Base-by-base conservation (phyloP, 73 alveolate genomes). In the Loxodes magnus region DNA sequence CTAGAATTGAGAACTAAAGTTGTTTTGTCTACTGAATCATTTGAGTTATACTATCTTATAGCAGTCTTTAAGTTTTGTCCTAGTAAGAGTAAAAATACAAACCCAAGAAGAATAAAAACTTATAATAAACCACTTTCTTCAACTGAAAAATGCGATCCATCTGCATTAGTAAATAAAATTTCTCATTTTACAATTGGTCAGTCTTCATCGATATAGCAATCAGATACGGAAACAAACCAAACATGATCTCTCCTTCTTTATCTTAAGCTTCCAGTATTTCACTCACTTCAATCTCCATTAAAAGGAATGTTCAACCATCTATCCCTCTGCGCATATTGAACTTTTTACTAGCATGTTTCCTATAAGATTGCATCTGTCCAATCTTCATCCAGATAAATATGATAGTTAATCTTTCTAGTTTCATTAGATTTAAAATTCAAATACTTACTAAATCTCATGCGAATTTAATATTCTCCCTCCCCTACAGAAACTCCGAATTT, bases 401-500 rank as follows among this genome's bases (percentile, higher is more conserved):
- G 22, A 1, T 37, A 9, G 20, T 25, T 23, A 1, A 46, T 10
- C n/a, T 12, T 10, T 17, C 22, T 17, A 16, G 9, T 22, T 1
- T 46, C 59, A 14, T 46, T 16, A 22, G 22, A 10, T 10, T 9
- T 24, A 7, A 25, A 17, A 25, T 24, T 46, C 2, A 16, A 25
- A 7, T 37, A 23, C 1, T n/a, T 24, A 24, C 7, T 24, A 24
- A 46, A 24, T 25, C 27, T 12, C n/a, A 23, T 15, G 22, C 17
- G 22, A 10, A 24, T 5, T 24, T 17, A 7, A 10, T 9, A 46
- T 21, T 16, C 50, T 23, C 59, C 59, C 7, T 10, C 0, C 26
- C 59, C 59, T 21, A 21, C 26, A 24, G 5, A n/a, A 0, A 46
- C 26, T 25, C 43, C 59, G 17, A 46, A 46, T 24, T 46, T 46